These are phyloP conservation scores for Bipolaris victoriae DNA, from an alignment of 2,329 filamentous ascomycete species.

Conservation along the genomic window DNA sequence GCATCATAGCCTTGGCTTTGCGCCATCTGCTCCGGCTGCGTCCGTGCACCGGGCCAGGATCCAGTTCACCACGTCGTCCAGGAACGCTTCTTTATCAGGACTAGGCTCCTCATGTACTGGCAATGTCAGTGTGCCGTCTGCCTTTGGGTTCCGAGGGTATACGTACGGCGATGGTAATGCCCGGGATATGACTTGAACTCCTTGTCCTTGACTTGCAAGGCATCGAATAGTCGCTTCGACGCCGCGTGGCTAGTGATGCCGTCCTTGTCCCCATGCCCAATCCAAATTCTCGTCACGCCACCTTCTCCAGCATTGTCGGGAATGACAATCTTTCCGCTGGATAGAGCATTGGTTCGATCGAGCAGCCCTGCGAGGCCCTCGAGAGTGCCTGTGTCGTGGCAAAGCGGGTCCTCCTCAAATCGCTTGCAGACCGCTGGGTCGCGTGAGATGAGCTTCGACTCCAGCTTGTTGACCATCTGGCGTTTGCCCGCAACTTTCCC, in stretches of 20 bases:
- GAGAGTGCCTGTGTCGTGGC: slow-evolving; percentile 86
- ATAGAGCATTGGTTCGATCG: slow-evolving; percentile 70
- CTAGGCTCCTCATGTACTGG: slow-evolving; percentile 49
- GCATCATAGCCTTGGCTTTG: slow-evolving; percentile 43
- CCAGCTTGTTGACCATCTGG: slow-evolving; percentile 71
- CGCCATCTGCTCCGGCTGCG: slow-evolving; percentile 35
- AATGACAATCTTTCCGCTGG: slow-evolving; percentile 59
- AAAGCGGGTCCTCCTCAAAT: slow-evolving; percentile 70
- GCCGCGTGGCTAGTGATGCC: slow-evolving; percentile 69
- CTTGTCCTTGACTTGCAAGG: slow-evolving; percentile 67
- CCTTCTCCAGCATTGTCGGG: slow-evolving; percentile 53
- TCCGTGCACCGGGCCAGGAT: slow-evolving; percentile 43
- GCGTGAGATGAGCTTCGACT: slow-evolving; percentile 68
- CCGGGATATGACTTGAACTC: slow-evolving; percentile 76
- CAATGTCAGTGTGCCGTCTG: slow-evolving; percentile 18
- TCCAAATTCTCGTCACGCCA: slow-evolving; percentile 69
- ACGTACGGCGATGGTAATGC: slow-evolving; percentile 72
- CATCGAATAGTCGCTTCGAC: slow-evolving; percentile 68
- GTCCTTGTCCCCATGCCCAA: slow-evolving; percentile 80
- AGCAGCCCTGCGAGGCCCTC: slow-evolving; percentile 78
- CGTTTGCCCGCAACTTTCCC: slow-evolving; percentile 69
- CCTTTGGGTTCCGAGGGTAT: not conserved
- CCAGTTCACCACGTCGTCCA: slow-evolving; percentile 46
- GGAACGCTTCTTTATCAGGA: slow-evolving; percentile 43
- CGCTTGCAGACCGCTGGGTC: slow-evolving; percentile 68